Evolutionary conservation across 352 stramenopile genomes (phyloP), one percentile per base, ranked within the genome.

Genomic region (Globisporangium nagaii): DNA sequence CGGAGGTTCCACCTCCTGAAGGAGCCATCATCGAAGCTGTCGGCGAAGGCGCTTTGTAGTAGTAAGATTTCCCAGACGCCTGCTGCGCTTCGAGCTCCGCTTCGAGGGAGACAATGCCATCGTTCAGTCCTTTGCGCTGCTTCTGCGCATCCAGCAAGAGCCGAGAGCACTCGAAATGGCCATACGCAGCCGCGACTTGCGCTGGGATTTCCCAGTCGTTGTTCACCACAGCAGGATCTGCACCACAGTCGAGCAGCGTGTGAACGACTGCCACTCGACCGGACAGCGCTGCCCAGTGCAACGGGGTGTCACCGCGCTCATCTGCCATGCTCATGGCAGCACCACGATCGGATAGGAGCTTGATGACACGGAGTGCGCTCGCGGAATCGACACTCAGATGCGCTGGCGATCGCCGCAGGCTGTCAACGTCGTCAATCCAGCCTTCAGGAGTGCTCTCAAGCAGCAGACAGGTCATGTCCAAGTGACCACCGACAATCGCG

Each of bases 281-380:
- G 1, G 65, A 73, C 12, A 84, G 67, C 0, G 80, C 83, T 1
- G 79, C 69, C 62, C 67, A 90, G 58, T 93, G 83, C 24, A 93
- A 55, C 19, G 77, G 64, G 0, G 76, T 88, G 43, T 90, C 83
- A 4, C 83, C 80, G 34, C 80, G 61, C 63, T 84, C 73, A 27
- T 93, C 83, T 0, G 54, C 57, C 10, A 67, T 51, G 52, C 86
- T 83, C 24, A 81, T 17, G 27, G 73, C 67, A 8, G 66, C 74
- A 31, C 76, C 68, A 17, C 62, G 46, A 28, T 72, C 54, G 0
- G 60, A 47, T 1, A 84, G 44, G 25, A 73, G 32, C 41, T 57
- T 53, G 40, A 71, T 49, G 10, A 77, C 24, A 3, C 28, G 32
- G 2, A 56, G 22, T 5, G 56, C 50, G 12, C 71, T 48, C 0